Percentiles rank a stretch among this genome's conserved stretches.
Evolutionary conservation across 1,139 yeast genomes (phyloP).

Genomic region (Ogataea hybrid): DNA sequence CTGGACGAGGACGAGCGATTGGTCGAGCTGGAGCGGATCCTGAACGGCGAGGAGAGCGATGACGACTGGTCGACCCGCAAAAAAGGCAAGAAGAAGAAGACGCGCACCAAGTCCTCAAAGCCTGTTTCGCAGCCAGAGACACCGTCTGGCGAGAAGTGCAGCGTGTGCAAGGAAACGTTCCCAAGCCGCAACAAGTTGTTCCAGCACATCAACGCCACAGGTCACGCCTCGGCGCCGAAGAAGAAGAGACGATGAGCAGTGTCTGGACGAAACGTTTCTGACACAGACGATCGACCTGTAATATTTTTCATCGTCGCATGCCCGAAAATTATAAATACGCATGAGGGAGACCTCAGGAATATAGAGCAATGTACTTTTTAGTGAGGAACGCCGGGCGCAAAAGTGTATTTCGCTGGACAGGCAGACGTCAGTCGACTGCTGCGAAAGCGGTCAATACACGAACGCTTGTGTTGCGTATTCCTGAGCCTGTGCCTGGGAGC

Average conservation of each 20-base stretch:
- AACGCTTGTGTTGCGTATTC: neutral
- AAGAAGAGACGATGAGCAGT: slow-evolving; percentile 15
- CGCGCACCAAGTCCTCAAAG: slow-evolving; percentile 4
- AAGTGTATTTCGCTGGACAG: neutral
- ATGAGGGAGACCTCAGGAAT: neutral
- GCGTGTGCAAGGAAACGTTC: slow-evolving; percentile 59
- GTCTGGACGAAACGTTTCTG: neutral
- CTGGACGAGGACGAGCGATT: slow-evolving; percentile 5
- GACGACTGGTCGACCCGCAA: slow-evolving; percentile 43
- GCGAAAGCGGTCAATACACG: neutral
- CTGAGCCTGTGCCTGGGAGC: neutral
- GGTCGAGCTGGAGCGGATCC: slow-evolving; percentile 21
- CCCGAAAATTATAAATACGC: neutral
- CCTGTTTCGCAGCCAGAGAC: neutral
- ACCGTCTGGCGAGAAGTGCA: slow-evolving; percentile 44
- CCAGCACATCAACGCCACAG: slow-evolving; percentile 67
- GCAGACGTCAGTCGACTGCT: neutral
- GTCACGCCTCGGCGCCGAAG: slow-evolving; percentile 56
- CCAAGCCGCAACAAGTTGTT: slow-evolving; percentile 73
- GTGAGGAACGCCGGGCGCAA: neutral
- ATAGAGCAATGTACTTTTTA: neutral
- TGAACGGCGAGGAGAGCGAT: slow-evolving; percentile 6
- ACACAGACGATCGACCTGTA: slow-evolving; percentile 1
- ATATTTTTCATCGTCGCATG: neutral
- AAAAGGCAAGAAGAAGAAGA: slow-evolving; percentile 34